These are phyloP conservation scores for Prunus salicina DNA, from an alignment of 306 rosid species.

Conservation along the genomic window DNA sequence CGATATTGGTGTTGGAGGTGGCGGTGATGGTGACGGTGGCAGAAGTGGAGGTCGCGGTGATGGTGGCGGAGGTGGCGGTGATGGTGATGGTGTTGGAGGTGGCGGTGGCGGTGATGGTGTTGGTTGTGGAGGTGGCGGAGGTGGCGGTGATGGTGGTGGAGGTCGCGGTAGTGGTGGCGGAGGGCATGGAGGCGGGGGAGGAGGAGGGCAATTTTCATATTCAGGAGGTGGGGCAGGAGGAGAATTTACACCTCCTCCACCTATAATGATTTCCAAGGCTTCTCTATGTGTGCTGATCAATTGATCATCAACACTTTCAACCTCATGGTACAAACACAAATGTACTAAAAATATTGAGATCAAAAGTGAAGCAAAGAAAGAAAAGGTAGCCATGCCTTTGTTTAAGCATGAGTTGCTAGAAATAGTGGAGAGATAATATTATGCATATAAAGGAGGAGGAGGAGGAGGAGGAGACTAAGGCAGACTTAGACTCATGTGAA, in stretches of 20 bases:
- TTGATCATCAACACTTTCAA: not conserved
- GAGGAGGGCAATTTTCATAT: constrained; percentile 4
- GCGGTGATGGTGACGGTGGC: rapidly evolving
- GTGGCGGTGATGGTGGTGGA: not conserved
- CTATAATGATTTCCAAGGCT: constrained; percentile 1
- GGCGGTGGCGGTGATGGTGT: rapidly evolving
- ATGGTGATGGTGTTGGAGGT: not conserved
- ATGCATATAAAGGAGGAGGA: not conserved
- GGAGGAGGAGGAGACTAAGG: not conserved
- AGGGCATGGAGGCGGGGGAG: constrained; percentile 20
- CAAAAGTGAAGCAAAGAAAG: constrained; percentile 20
- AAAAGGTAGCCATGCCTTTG: constrained; percentile 22
- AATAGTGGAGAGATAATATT: not conserved
- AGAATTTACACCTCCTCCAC: not conserved
- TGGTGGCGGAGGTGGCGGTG: not conserved
- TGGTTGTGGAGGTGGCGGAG: not conserved
- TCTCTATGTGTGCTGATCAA: not conserved
- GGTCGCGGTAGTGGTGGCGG: not conserved
- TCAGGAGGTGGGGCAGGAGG: constrained; percentile 39
- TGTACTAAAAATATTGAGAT: not conserved
- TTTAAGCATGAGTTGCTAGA: not conserved
- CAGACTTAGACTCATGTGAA: too few relatives aligned
- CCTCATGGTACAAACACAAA: not conserved
- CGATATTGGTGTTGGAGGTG: rapidly evolving
- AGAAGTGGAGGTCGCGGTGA: not conserved